These are phyloP conservation scores for Penicillium digitatum DNA, from an alignment of 2,329 filamentous ascomycete genomes.

Conservation along the genomic window DNA sequence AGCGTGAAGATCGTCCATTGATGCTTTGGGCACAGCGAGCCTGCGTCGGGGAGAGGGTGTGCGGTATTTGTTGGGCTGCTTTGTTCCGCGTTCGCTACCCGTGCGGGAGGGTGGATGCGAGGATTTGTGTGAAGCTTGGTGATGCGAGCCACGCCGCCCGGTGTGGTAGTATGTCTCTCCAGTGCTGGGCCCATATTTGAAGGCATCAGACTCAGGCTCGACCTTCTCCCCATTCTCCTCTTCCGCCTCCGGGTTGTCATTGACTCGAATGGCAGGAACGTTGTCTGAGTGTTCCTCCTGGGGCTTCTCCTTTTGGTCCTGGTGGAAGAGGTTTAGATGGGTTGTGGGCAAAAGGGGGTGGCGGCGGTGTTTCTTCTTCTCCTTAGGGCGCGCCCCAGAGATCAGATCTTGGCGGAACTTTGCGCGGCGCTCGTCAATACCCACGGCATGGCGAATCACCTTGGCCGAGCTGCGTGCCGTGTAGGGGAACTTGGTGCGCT, in stretches of 20 bases:
- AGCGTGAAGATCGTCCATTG: conserved; percentile 31
- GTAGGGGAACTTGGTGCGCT: conserved; percentile 68
- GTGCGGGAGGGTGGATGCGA: conserved; percentile 7
- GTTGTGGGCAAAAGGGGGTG: conserved; percentile 20
- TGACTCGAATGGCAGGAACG: conserved; percentile 33
- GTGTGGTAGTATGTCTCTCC: conserved; percentile 32
- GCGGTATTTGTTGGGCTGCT: conserved; percentile 28
- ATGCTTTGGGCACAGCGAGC: conserved; percentile 29
- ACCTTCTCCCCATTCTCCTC: conserved; percentile 1
- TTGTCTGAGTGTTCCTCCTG: conserved; percentile 13
- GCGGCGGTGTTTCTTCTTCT: conserved; percentile 19
- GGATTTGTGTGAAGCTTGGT: conserved; percentile 14
- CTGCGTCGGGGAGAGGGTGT: conserved; percentile 23
- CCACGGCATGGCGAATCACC: conserved; percentile 55
- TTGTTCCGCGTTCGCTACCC: conserved; percentile 11
- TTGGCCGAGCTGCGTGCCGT: conserved; percentile 53
- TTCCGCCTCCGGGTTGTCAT: conserved; percentile 19
- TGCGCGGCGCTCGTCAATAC: conserved; percentile 56
- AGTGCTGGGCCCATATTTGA: conserved; percentile 15
- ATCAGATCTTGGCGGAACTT: conserved; percentile 58
- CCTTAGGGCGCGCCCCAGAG: conserved; percentile 38
- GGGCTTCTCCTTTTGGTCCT: conserved; percentile 10
- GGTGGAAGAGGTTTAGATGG: conserved; percentile 24
- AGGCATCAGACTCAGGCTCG: background rate
- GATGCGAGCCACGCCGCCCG: conserved; percentile 9